A percentile compares a stretch with the other conserved stretches of the same genome.
Conservation (phyloP, 1,284 basidiomycete species). For the Malassezia dermatis region DNA sequence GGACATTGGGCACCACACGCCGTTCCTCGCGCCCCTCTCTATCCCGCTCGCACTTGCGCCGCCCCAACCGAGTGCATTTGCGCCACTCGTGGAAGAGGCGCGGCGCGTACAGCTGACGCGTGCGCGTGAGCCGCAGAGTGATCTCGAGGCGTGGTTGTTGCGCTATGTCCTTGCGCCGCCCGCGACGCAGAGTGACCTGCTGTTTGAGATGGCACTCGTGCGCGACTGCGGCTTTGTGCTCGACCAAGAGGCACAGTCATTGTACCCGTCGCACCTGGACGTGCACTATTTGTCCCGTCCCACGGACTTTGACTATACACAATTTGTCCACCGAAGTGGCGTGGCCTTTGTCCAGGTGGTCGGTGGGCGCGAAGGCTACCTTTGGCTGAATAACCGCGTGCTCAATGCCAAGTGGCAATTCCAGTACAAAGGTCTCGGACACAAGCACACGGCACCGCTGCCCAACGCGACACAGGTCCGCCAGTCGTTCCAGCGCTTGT, state of each 20-base stretch:
- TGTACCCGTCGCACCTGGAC: conserved; percentile 32
- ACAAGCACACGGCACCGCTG: conserved; percentile 4
- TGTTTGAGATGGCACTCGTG: conserved; percentile 42
- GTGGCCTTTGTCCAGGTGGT: conserved; percentile 45
- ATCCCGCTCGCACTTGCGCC: conserved; percentile 39
- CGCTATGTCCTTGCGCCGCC: conserved; percentile 6
- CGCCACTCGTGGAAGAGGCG: conserved; percentile 15
- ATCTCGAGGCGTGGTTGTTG: conserved; percentile 13
- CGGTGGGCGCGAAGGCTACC: conserved; percentile 35
- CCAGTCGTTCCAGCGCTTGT: conserved; percentile 29
- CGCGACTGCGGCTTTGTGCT: conserved; percentile 41
- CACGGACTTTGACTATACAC: conserved; percentile 37
- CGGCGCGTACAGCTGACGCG: conserved; percentile 24
- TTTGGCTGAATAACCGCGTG: conserved; percentile 45
- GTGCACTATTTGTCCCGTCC: conserved; percentile 42
- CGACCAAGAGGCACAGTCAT: conserved; percentile 38
- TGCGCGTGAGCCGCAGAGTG: conserved; percentile 1
- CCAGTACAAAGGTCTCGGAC: background rate
- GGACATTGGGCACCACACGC: conserved; percentile 40
- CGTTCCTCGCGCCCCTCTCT: conserved; percentile 41
- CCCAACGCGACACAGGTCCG: conserved; percentile 30
- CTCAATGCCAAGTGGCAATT: conserved; percentile 27
- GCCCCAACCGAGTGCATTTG: conserved; percentile 27
- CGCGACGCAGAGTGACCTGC: conserved; percentile 25
- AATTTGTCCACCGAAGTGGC: conserved; percentile 43